Evolutionary conservation across 345 rosid species (phyloP), one percentile per base, ranked within the genome.

Genomic region (Populus davidiana): DNA sequence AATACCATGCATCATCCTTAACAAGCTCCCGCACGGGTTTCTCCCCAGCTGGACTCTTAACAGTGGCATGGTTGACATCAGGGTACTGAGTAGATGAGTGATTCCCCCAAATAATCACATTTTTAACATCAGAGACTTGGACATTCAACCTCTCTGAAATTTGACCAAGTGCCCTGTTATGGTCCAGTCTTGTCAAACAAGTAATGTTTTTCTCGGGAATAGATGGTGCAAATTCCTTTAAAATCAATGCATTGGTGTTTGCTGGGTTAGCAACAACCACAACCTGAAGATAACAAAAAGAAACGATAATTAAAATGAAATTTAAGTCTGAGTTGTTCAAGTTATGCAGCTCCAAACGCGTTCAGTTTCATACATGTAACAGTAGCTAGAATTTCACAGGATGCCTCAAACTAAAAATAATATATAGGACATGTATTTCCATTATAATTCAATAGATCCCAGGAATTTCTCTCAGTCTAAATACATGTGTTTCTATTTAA

Each of bases 231-330:
- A 87, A 96, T 79, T 96, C 99, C 90, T 96, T 96, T 69, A 96
- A 76, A 89, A 96, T 96, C 92, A 96, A 83, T 21, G 99, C 99
- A 62, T 96, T 96, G 79, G 99, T 96, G 85, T 96, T 96, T 70
- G 99, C 99, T 2, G 99, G 99, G 85, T 96, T 96, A 5, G 99
- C 99, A 71, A 96, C 98, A 86, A 96, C 99, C 72, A 96, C 78
- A 83, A 96, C 99, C 99, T 96, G 90, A 80, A 65, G 65, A 52
- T 65, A 77, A 52, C 14, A 76, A 44, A 65, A 70, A 31, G 72
- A 8, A 16, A n/a, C 23, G 8, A 59, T 59, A 31, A 0, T 8
- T 59, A 21, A 62, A 64, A 64, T 38, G 27, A n/a, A 31, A 43
- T 25, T 33, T 10, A 21, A 8, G 7, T 68, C 1, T 8, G 25